Conservation (phyloP, 2,329 filamentous ascomycete species). For the Xylaria sp. region DNA sequence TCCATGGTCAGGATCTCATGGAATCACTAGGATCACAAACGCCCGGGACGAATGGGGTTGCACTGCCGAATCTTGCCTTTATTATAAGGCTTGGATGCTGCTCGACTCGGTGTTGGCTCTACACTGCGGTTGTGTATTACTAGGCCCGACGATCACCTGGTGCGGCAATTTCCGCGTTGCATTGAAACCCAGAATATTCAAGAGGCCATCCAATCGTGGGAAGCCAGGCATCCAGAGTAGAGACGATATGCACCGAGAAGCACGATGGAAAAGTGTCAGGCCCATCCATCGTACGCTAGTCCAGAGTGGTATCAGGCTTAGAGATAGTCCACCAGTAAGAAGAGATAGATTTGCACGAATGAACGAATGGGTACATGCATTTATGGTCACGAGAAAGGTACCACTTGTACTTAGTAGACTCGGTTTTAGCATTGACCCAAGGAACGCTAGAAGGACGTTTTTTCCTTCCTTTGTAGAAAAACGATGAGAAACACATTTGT, state of each 20-base stretch:
- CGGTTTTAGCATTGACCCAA: background rate
- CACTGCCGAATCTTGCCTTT: conserved; percentile 32
- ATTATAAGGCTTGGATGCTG: conserved; percentile 33
- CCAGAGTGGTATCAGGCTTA: conserved; percentile 19
- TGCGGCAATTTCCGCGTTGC: conserved; percentile 31
- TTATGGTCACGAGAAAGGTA: conserved; percentile 22
- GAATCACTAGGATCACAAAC: conserved; percentile 18
- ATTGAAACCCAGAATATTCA: conserved; percentile 1
- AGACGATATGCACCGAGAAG: conserved; percentile 7
- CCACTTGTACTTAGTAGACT: background rate
- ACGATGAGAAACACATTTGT: background rate
- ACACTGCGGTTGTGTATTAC: conserved; percentile 17
- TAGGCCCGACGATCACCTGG: conserved; percentile 24
- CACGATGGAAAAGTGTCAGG: conserved; percentile 10
- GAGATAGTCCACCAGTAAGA: conserved; percentile 12
- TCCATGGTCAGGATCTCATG: background rate
- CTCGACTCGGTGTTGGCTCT: conserved; percentile 32
- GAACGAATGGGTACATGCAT: conserved; percentile 27
- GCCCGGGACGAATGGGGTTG: conserved; percentile 28
- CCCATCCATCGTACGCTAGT: background rate
- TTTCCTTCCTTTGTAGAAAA: conserved; percentile 9
- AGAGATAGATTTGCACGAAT: conserved; percentile 13
- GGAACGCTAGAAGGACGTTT: conserved; percentile 4
- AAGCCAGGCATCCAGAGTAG: conserved; percentile 12
- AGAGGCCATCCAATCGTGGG: conserved; percentile 13